phyloP scores from a whole-genome alignment of 352 stramenopile species.

The Pythium rishiriense region DNA sequence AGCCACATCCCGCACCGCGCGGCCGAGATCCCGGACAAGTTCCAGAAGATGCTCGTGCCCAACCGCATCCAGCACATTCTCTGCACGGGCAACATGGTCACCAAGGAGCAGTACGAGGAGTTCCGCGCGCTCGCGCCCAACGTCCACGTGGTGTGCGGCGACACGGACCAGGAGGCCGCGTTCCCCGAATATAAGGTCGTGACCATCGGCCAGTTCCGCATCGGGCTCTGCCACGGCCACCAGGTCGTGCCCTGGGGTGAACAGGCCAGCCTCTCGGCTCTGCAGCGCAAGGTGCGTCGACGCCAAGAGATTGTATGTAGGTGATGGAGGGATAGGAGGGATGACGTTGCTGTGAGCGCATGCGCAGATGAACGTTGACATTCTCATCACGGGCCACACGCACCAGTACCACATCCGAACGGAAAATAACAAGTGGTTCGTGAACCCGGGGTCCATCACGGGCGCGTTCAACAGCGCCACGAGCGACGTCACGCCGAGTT shows the following conservation, averaged over 20 bases:
- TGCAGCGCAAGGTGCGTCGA: slow-evolving; percentile 89
- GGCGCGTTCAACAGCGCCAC: slow-evolving; percentile 90
- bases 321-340: too few species aligned
- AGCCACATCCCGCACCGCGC: slow-evolving; percentile 95
- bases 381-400: slow-evolving; percentile 95
- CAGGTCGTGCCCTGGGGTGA: slow-evolving; percentile 94
- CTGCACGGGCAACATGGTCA: slow-evolving; percentile 97
- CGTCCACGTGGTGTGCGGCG: slow-evolving; percentile 95
- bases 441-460: slow-evolving; percentile 98
- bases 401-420: slow-evolving; percentile 93
- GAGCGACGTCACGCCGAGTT: slow-evolving; percentile 91
- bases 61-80: slow-evolving; percentile 99
- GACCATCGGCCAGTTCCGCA: slow-evolving; percentile 95
- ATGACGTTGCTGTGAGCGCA: too few species aligned
- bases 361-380: slow-evolving; percentile 96
- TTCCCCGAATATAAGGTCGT: slow-evolving; percentile 96
- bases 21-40: slow-evolving; percentile 95
- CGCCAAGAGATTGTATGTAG: too few species aligned
- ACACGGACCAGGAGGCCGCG: slow-evolving; percentile 90
- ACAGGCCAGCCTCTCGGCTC: slow-evolving; percentile 78
- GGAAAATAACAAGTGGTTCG: slow-evolving; percentile 95
- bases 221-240: slow-evolving; percentile 97
- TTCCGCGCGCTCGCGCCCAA: slow-evolving; percentile 95
- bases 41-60: slow-evolving; percentile 93
- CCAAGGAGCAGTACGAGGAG: slow-evolving; percentile 95